phyloP scores from a whole-genome alignment of 768 basidiomycete species.

The Dendrothele bispora region DNA sequence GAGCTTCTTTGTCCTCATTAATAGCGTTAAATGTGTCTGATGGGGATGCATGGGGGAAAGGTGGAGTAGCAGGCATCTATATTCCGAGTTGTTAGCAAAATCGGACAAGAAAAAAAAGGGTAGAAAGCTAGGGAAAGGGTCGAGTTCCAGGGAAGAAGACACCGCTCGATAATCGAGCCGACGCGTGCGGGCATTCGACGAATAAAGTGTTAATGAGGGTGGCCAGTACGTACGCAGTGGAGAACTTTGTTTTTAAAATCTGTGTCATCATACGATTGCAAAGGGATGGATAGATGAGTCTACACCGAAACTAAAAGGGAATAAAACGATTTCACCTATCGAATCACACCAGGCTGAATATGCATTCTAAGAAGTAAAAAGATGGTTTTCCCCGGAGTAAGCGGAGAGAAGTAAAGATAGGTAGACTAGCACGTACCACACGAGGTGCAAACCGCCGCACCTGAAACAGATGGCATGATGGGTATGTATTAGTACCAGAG shows the following conservation, averaged over 20 bases:
- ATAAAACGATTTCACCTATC: slow-evolving; percentile 45
- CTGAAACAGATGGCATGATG: slow-evolving; percentile 23
- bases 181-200: too few species aligned
- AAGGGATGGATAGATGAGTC: background rate
- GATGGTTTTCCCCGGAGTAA: too few species aligned
- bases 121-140: too few species aligned
- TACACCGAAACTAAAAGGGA: background rate
- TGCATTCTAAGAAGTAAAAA: slow-evolving; percentile 38
- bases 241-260: slow-evolving; percentile 63
- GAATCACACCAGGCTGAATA: slow-evolving; percentile 79
- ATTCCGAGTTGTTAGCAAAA: background rate
- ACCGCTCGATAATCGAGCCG: too few species aligned
- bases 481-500: background rate
- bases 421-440: slow-evolving; percentile 38
- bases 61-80: slow-evolving; percentile 64
- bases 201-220: too few species aligned
- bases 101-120: background rate
- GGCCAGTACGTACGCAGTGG: slow-evolving; percentile 61
- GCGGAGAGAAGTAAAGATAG: background rate
- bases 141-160: too few species aligned
- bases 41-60: slow-evolving; percentile 22
- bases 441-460: slow-evolving; percentile 57
- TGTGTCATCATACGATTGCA: slow-evolving; percentile 19
- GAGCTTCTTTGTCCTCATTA: slow-evolving; percentile 11
- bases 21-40: slow-evolving; percentile 27